Evolutionary conservation across 257 asterid species (phyloP).

Genomic region (Solanum appendiculatum): DNA sequence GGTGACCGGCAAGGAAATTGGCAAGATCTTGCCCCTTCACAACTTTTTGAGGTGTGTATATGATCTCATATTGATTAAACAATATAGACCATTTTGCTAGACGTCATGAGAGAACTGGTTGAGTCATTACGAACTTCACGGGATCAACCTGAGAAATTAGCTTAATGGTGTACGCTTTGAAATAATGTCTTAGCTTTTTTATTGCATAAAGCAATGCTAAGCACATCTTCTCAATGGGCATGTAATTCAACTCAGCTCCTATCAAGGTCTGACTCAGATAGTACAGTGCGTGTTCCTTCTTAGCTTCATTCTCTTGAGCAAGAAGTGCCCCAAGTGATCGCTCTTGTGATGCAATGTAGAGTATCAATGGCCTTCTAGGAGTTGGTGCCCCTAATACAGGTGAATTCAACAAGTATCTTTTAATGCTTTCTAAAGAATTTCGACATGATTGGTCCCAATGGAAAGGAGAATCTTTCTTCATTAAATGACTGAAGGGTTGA

Average conservation of each 20-base stretch:
- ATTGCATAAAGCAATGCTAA: neutral
- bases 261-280: no score
- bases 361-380: no score
- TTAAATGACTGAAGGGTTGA: neutral
- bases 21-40: neutral
- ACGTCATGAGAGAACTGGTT: no score
- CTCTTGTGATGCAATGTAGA: no score
- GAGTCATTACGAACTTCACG: neutral
- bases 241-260: neutral
- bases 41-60: neutral
- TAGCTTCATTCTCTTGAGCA: no score
- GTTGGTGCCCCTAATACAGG: neutral
- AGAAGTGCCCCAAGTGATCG: no score
- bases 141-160: neutral
- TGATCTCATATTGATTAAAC: no score
- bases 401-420: neutral
- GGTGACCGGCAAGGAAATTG: neutral
- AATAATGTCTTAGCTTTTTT: neutral
- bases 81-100: neutral
- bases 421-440: neutral
- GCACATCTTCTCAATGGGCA: neutral
- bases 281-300: no score
- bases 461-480: neutral
- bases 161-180: neutral
- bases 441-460: neutral